Conservation (phyloP, 1,284 basidiomycete species). For the Schizophyllum amplum region DNA sequence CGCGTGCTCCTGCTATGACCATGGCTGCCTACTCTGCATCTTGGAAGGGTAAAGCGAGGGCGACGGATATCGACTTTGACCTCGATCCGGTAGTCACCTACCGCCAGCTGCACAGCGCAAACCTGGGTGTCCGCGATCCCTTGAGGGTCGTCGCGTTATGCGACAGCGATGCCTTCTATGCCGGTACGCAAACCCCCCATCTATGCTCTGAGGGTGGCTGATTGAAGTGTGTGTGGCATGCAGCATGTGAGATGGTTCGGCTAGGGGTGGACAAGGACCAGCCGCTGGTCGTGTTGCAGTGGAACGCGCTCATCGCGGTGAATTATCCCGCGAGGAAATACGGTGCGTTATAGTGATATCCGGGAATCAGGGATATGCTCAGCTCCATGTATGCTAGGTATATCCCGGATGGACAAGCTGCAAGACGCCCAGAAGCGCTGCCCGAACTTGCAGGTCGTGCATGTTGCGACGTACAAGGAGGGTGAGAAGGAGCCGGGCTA, state of each 20-base stretch:
- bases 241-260: slow-evolving; percentile 79
- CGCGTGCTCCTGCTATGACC: not conserved
- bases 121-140: slow-evolving; percentile 60
- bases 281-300: slow-evolving; percentile 90
- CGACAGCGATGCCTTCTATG: slow-evolving; percentile 92
- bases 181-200: slow-evolving; percentile 19
- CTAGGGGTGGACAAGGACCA: slow-evolving; percentile 65
- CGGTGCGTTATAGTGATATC: slow-evolving; percentile 30
- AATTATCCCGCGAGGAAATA: slow-evolving; percentile 92
- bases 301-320: slow-evolving; percentile 88
- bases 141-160: slow-evolving; percentile 81
- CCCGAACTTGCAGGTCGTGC: slow-evolving; percentile 78
- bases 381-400: slow-evolving; percentile 28
- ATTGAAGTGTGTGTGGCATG: not conserved
- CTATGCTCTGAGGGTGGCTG: not conserved
- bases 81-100: slow-evolving; percentile 64
- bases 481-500: slow-evolving; percentile 87
- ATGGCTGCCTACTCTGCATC: slow-evolving; percentile 1
- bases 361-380: not conserved
- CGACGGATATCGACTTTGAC: slow-evolving; percentile 39
- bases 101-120: slow-evolving; percentile 57
- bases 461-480: slow-evolving; percentile 92
- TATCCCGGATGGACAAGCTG: slow-evolving; percentile 76
- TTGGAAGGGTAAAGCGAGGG: slow-evolving; percentile 47
- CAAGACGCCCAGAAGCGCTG: slow-evolving; percentile 82